Evolutionary conservation across 129 eudicot species (phyloP).

Genomic region (Arctium minus): DNA sequence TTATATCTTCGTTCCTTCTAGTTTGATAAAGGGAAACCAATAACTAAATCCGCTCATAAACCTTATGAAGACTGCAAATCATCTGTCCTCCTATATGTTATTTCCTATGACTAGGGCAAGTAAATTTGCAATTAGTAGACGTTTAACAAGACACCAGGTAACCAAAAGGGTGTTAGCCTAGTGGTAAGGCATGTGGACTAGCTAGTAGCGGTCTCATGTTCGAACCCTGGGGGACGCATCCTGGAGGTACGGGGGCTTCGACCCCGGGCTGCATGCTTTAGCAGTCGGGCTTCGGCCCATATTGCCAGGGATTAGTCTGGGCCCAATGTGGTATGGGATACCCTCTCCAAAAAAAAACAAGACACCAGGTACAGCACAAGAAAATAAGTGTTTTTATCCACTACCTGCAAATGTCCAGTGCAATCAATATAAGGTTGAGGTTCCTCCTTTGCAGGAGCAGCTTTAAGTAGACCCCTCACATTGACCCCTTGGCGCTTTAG

Average conservation of each 20-base stretch:
- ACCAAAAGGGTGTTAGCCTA: too few relatives aligned
- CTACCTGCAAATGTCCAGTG: slow-evolving; percentile 85
- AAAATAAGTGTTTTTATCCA: background rate
- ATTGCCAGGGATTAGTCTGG: too few relatives aligned
- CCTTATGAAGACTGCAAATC: background rate
- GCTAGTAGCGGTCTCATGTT: too few relatives aligned
- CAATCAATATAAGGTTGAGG: slow-evolving; percentile 69
- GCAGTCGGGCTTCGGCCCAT: too few relatives aligned
- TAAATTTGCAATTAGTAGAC: background rate
- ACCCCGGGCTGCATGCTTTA: too few relatives aligned
- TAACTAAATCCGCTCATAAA: background rate
- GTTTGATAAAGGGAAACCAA: background rate
- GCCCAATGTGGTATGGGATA: too few relatives aligned
- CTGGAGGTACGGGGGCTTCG: too few relatives aligned
- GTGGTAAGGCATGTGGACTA: too few relatives aligned
- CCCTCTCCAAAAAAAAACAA: too few relatives aligned
- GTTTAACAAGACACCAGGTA: background rate
- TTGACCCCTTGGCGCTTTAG: slow-evolving; percentile 85
- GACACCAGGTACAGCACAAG: background rate
- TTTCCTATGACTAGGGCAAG: background rate
- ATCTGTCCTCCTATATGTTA: background rate
- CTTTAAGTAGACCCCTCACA: slow-evolving; percentile 82
- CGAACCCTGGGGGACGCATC: too few relatives aligned
- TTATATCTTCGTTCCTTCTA: background rate
- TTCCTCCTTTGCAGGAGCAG: slow-evolving; percentile 80